These are phyloP conservation scores for Entomortierella lignicola DNA, from an alignment of 192 early-diverging fungal species.

Conservation along the genomic window DNA sequence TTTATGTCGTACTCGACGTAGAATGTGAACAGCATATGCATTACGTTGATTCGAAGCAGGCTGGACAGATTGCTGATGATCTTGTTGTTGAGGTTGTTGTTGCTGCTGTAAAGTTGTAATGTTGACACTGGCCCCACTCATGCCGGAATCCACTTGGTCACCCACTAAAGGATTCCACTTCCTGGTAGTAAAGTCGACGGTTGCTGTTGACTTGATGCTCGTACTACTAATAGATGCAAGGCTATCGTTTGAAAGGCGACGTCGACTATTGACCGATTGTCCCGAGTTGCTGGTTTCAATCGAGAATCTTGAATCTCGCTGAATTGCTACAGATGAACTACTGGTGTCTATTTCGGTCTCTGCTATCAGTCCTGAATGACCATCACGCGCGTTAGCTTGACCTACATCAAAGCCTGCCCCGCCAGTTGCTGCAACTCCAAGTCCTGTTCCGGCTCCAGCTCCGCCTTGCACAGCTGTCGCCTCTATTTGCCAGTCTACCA, in stretches of 20 bases:
- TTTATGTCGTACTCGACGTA: constrained; percentile 71
- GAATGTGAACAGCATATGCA: constrained; percentile 70
- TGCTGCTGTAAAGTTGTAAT: background rate
- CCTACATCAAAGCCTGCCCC: constrained; percentile 1
- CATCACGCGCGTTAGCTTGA: background rate
- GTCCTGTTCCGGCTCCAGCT: constrained; percentile 15
- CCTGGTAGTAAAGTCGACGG: constrained; percentile 3
- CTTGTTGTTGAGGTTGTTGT: constrained; percentile 19
- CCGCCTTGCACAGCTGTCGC: constrained; percentile 29
- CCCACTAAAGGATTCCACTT: constrained; percentile 10
- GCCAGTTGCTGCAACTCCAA: constrained; percentile 1
- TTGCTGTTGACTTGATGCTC: constrained; percentile 21
- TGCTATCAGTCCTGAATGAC: background rate
- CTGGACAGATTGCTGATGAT: constrained; percentile 12
- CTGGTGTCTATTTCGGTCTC: constrained; percentile 22
- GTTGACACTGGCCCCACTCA: constrained; percentile 9
- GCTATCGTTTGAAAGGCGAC: constrained; percentile 23
- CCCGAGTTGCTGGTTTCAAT: constrained; percentile 7
- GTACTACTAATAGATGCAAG: constrained; percentile 18
- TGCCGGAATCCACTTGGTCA: constrained; percentile 6
- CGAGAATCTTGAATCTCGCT: constrained; percentile 3
- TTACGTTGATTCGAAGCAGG: constrained; percentile 59
- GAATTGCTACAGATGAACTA: constrained; percentile 10
- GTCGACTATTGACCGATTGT: constrained; percentile 4
- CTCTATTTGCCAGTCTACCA: constrained; percentile 68